A percentile compares a stretch with the other conserved stretches of the same genome.
Conservation (phyloP, 2,329 filamentous ascomycete species). For the Fusarium abutilonis region DNA sequence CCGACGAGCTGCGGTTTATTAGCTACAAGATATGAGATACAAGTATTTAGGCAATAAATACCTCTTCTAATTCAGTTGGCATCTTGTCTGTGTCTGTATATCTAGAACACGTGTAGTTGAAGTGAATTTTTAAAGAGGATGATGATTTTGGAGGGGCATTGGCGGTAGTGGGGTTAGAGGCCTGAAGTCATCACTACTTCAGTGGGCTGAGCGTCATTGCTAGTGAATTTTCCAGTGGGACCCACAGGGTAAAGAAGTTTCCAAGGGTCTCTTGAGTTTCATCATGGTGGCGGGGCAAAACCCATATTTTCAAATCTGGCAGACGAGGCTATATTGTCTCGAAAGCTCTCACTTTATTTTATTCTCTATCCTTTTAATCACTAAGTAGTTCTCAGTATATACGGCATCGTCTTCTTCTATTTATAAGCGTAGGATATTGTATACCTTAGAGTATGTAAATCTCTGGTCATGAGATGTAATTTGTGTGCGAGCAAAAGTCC, state of each 20-base stretch:
- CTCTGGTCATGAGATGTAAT: too few species aligned
- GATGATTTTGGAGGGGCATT: slow-evolving; percentile 45
- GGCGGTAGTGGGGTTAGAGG: slow-evolving; percentile 40
- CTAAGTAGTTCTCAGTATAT: too few species aligned
- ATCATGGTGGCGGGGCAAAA: slow-evolving; percentile 42
- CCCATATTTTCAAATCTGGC: slow-evolving; percentile 10
- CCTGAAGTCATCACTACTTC: slow-evolving; percentile 46
- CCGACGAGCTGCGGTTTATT: slow-evolving; percentile 76
- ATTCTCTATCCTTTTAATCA: too few species aligned
- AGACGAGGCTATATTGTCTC: too few species aligned
- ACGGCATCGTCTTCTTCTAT: too few species aligned
- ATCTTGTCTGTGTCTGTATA: slow-evolving; percentile 55
- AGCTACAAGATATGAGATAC: background rate
- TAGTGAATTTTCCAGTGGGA: slow-evolving; percentile 39
- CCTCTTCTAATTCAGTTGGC: slow-evolving; percentile 81
- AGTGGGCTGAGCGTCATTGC: slow-evolving; percentile 37
- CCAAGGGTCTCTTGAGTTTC: slow-evolving; percentile 34
- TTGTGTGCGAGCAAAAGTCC: too few species aligned
- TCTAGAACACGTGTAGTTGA: slow-evolving; percentile 8
- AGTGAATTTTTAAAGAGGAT: slow-evolving; percentile 34
- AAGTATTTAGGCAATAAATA: slow-evolving; percentile 47
- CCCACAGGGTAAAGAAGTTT: slow-evolving; percentile 43
- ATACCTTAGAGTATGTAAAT: too few species aligned
- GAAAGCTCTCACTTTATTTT: too few species aligned
- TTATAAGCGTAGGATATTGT: too few species aligned